Percentiles rank a stretch among this genome's conserved stretches.
phyloP scores from a whole-genome alignment of 1,139 yeast genomes.

The Sugiyamaella pinicola region DNA sequence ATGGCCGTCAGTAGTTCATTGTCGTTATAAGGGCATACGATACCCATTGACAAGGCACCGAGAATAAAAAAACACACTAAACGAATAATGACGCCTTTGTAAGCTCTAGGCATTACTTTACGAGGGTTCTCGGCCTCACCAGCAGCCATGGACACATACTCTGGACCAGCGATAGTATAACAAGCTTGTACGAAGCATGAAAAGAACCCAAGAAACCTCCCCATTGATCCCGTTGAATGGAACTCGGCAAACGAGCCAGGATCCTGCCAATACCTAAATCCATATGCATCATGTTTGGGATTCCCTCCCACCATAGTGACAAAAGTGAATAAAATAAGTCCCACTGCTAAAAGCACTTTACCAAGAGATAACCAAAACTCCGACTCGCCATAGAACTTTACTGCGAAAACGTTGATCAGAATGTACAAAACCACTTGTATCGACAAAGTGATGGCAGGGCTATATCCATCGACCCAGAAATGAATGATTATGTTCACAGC shows the following conservation, averaged over 20 bases:
- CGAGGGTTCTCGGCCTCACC: constrained; percentile 82
- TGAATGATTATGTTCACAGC: constrained; percentile 78
- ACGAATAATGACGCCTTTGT: constrained; percentile 73
- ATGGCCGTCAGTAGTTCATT: constrained; percentile 47
- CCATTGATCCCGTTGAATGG: constrained; percentile 56
- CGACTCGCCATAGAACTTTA: constrained; percentile 70
- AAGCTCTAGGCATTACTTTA: constrained; percentile 74
- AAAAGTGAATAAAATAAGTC: constrained; percentile 71
- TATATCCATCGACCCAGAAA: constrained; percentile 73
- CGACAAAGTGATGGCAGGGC: constrained; percentile 44
- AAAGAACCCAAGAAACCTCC: constrained; percentile 72
- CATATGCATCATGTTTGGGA: constrained; percentile 61
- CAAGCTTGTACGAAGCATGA: constrained; percentile 65
- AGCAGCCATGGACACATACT: constrained; percentile 77
- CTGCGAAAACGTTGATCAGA: constrained; percentile 69
- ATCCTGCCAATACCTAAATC: constrained; percentile 66
- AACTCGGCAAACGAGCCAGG: constrained; percentile 61
- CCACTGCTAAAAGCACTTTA: constrained; percentile 69
- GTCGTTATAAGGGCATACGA: constrained; percentile 57
- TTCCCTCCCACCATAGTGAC: constrained; percentile 86
- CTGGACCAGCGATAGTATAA: constrained; percentile 83
- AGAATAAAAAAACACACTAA: constrained; percentile 69
- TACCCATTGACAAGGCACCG: constrained; percentile 62
- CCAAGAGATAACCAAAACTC: constrained; percentile 82
- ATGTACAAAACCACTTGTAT: constrained; percentile 66